Percentiles rank a stretch among this genome's conserved stretches.
These are phyloP conservation scores for Urtica urens DNA, from an alignment of 306 rosid species.

Conservation along the genomic window DNA sequence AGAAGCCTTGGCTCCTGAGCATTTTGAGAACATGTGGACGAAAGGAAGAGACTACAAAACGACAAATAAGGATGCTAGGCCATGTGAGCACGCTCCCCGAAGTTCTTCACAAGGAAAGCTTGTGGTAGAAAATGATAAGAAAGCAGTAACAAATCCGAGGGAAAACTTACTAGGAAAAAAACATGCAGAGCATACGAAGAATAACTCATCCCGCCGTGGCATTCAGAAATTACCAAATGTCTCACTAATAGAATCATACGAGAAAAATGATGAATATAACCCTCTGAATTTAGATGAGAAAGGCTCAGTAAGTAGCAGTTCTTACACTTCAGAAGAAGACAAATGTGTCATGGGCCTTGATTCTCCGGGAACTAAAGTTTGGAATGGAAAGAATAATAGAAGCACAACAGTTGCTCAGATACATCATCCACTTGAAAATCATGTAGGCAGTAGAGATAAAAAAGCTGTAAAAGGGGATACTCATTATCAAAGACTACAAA, in stretches of 20 bases:
- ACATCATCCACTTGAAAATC: slow-evolving; percentile 94
- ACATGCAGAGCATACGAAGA: slow-evolving; percentile 25
- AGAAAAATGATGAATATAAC: slow-evolving; percentile 35
- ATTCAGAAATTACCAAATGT: slow-evolving; percentile 24
- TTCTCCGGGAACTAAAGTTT: slow-evolving; percentile 92
- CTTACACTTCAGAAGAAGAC: slow-evolving; percentile 84
- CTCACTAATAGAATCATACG: slow-evolving; percentile 26
- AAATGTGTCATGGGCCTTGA: slow-evolving; percentile 69
- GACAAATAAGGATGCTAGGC: slow-evolving; percentile 42
- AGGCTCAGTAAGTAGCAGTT: slow-evolving; percentile 60
- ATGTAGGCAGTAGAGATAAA: slow-evolving; percentile 38
- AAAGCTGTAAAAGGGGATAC: slow-evolving; percentile 44
- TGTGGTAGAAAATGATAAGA: slow-evolving; percentile 24
- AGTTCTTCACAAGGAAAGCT: slow-evolving; percentile 35
- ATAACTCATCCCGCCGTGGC: slow-evolving; percentile 20
- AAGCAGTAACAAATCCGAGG: slow-evolving; percentile 30
- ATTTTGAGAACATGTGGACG: slow-evolving; percentile 88
- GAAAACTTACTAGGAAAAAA: slow-evolving; percentile 15
- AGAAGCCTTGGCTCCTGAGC: slow-evolving; percentile 90
- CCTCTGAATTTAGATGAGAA: slow-evolving; percentile 22
- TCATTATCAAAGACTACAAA: slow-evolving; percentile 32
- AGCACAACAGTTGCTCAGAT: slow-evolving; percentile 50
- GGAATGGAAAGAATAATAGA: slow-evolving; percentile 88
- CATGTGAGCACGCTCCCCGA: slow-evolving; percentile 34
- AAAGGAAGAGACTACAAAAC: slow-evolving; percentile 69